Evolutionary conservation across 768 basidiomycete genomes (phyloP).

Genomic region (Leccinum subgranulosum): DNA sequence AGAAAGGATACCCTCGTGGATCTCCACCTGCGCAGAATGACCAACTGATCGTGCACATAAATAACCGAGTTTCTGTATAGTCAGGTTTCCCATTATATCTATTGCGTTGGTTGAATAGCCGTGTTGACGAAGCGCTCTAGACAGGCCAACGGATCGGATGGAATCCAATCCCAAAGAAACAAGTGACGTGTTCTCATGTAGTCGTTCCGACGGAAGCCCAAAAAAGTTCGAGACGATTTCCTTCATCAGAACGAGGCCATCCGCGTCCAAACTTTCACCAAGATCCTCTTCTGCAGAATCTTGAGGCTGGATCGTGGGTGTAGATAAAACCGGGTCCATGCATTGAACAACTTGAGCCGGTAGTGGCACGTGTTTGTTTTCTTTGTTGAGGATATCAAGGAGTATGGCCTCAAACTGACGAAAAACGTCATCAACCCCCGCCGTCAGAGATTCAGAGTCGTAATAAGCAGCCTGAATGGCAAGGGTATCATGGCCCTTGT

Average conservation of each 20-base stretch:
- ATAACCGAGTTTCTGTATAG: conserved; percentile 8
- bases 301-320: neutral
- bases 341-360: neutral
- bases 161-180: conserved; percentile 48
- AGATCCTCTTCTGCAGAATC: neutral
- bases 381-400: conserved; percentile 10
- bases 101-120: conserved; percentile 35
- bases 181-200: conserved; percentile 31
- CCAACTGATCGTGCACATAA: conserved; percentile 11
- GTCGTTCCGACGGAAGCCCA: conserved; percentile 8
- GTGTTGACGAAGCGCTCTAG: conserved; percentile 31
- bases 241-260: conserved; percentile 7
- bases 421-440: conserved; percentile 20
- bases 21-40: neutral
- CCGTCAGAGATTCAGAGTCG: conserved; percentile 13
- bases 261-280: neutral
- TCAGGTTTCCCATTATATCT: conserved; percentile 36
- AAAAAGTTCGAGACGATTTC: conserved; percentile 21
- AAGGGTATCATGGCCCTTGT: conserved; percentile 16
- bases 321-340: neutral
- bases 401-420: conserved; percentile 25
- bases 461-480: conserved; percentile 22
- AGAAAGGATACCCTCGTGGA: conserved; percentile 10
- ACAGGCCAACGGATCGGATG: conserved; percentile 44
- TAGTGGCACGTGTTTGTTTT: neutral